Base-by-base conservation (phyloP, 331 rosid genomes). In the Pyracantha coccinea region DNA sequence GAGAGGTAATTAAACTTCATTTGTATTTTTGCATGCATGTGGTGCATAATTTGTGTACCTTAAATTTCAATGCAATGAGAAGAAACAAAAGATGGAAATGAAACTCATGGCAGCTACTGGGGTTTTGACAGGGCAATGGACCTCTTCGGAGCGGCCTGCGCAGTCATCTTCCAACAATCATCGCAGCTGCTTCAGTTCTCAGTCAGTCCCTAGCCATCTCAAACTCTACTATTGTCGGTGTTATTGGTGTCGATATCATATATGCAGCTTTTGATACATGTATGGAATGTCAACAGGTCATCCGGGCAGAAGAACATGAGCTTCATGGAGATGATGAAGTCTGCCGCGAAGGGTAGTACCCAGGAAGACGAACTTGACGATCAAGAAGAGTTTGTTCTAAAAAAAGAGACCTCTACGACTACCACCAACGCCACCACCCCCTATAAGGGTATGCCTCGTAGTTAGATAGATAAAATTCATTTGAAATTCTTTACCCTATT, bases 291-390 rank as follows among this genome's bases (percentile, higher is more conserved):
- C 4, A 77, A 73, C 83, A 94, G 99, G 90, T 84, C 88, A 81
- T 81, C 83, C 14, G 96, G 92, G 72, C 90, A 82, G 85, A 95
- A 90, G 79, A 90, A 78, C 80, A 87, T 86, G 82, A 90, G 90
- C 84, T 92, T 95, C 84, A 82, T 88, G 75, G 99, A 95, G 83
- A 90, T 95, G 92, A 87, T 95, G 82, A 89, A 88, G 78, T 89
- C 96, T 1, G 96, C 97, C 2, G 91, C 97, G 64, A 88, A 88
- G 82, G 82, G 80, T 23, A 74, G 74, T 76, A 52, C 83, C 58
- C 86, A 83, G 80, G 96, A 86, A 60, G 98, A 90, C 27, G 97
- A 84, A 72, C 75, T 90, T 50, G 97, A 86, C 28, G 84, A 89
- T 47, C 90, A 85, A 62, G 96, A 91, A 17, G 85, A 87, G 14